Evolutionary conservation across 495 filamentous ascomycete species (phyloP).

Genomic region (Tirmania nivea): DNA sequence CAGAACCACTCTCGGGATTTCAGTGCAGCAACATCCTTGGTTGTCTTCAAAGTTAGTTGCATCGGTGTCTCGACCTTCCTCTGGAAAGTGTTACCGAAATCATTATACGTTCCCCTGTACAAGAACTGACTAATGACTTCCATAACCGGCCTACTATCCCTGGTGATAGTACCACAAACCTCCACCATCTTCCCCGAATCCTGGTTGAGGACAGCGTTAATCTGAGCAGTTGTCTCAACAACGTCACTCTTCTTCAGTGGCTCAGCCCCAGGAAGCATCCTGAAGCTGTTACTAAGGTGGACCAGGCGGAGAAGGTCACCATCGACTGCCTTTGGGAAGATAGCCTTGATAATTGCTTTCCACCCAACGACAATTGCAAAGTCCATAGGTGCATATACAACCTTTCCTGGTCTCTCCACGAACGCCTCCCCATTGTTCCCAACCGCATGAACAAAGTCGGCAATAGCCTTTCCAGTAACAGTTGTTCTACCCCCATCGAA

Average conservation of each 20-base stretch:
- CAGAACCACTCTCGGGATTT: constrained; percentile 95
- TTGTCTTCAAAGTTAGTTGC: constrained; percentile 66
- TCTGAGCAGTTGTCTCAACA: constrained; percentile 77
- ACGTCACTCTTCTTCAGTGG: constrained; percentile 87
- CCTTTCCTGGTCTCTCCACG: constrained; percentile 85
- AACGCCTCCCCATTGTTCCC: constrained; percentile 98
- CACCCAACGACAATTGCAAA: constrained; percentile 97
- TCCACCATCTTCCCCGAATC: constrained; percentile 99
- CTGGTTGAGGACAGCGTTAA: constrained; percentile 95
- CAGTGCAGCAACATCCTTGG: constrained; percentile 80
- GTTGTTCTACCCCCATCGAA: constrained; percentile 74
- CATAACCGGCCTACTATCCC: constrained; percentile 80
- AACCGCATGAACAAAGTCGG: constrained; percentile 95
- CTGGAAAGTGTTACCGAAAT: constrained; percentile 96
- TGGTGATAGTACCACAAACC: constrained; percentile 83
- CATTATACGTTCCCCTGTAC: constrained; percentile 76
- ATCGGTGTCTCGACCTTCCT: constrained; percentile 89
- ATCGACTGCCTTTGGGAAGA: constrained; percentile 86
- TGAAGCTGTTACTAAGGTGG: constrained; percentile 88
- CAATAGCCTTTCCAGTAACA: constrained; percentile 78
- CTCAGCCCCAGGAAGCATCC: constrained; percentile 90
- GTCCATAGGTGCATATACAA: constrained; percentile 92
- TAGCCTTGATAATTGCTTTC: constrained; percentile 97
- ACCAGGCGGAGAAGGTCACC: constrained; percentile 88
- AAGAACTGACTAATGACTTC: constrained; percentile 95